Conservation (phyloP, 2,329 filamentous ascomycete genomes). For the Penicillium sp. region DNA sequence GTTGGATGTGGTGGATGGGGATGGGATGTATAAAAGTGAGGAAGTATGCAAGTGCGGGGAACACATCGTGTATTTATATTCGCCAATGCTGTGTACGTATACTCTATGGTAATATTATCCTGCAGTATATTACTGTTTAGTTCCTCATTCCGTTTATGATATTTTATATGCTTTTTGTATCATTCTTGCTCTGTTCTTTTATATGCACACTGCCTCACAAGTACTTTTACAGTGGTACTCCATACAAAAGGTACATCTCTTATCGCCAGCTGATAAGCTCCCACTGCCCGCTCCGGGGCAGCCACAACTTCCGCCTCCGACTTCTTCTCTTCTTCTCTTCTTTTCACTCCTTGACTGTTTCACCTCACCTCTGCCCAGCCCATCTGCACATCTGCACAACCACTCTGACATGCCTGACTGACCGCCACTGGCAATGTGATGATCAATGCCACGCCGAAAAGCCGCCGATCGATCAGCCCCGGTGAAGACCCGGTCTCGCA, state of each 20-base stretch:
- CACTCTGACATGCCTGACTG: not conserved
- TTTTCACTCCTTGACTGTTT: not conserved
- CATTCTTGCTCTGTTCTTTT: not conserved
- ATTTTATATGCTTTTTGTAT: too few species aligned
- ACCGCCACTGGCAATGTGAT: slow-evolving; percentile 31
- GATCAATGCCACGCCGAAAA: slow-evolving; percentile 42
- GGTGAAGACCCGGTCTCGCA: slow-evolving; percentile 44
- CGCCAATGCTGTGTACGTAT: too few species aligned
- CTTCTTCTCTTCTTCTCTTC: not conserved
- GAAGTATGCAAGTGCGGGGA: too few species aligned
- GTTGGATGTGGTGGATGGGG: too few species aligned
- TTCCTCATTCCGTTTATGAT: too few species aligned
- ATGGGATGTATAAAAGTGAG: too few species aligned
- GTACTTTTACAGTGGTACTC: not conserved
- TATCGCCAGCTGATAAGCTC: slow-evolving; percentile 4
- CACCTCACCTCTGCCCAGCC: not conserved
- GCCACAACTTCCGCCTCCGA: too few species aligned
- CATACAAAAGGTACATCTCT: not conserved
- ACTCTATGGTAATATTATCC: too few species aligned
- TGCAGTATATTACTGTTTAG: too few species aligned
- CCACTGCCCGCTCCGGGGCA: not conserved
- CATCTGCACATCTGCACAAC: not conserved
- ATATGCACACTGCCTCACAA: not conserved
- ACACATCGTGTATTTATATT: too few species aligned
- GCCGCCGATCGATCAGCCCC: slow-evolving; percentile 39